phyloP scores from a whole-genome alignment of 352 stramenopile species.

The Thraustochytrium sp. region DNA sequence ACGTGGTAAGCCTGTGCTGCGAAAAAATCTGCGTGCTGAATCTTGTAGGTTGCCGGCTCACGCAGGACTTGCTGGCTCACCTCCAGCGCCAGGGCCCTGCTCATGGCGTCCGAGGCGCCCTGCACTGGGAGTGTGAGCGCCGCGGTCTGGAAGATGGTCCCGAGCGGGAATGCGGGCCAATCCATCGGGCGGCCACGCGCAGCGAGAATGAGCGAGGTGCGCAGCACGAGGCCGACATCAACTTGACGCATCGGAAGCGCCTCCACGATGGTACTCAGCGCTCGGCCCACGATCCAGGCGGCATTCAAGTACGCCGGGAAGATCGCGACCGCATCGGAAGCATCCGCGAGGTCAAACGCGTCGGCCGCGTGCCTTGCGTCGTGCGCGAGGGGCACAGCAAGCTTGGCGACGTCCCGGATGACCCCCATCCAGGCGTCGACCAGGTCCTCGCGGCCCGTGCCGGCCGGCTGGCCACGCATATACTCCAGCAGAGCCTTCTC shows the following conservation, averaged over 20 bases:
- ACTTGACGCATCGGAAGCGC: not conserved
- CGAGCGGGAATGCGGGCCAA: not conserved
- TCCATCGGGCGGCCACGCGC: not conserved
- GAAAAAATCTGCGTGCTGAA: not conserved
- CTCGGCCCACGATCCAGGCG: not conserved
- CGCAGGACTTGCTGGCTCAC: not conserved
- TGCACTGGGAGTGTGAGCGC: not conserved
- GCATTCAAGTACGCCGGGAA: conserved; percentile 17
- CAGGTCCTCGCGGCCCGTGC: not conserved
- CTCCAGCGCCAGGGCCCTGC: not conserved
- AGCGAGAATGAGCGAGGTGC: not conserved
- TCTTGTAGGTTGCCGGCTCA: not conserved
- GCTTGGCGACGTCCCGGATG: not conserved
- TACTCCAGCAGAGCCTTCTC: not conserved
- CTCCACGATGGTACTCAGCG: not conserved
- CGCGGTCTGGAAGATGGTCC: not conserved
- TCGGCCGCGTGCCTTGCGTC: not conserved
- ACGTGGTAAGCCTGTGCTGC: not conserved
- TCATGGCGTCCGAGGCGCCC: not conserved
- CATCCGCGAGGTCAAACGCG: not conserved
- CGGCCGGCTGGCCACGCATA: not conserved
- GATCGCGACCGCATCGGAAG: not conserved
- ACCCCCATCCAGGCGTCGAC: not conserved
- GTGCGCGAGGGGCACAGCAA: not conserved
- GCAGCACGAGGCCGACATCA: not conserved